Percentiles rank a stretch among this genome's conserved stretches.
These are phyloP conservation scores for Suhomyces anneliseae DNA, from an alignment of 1,139 yeast species.

Conservation along the genomic window DNA sequence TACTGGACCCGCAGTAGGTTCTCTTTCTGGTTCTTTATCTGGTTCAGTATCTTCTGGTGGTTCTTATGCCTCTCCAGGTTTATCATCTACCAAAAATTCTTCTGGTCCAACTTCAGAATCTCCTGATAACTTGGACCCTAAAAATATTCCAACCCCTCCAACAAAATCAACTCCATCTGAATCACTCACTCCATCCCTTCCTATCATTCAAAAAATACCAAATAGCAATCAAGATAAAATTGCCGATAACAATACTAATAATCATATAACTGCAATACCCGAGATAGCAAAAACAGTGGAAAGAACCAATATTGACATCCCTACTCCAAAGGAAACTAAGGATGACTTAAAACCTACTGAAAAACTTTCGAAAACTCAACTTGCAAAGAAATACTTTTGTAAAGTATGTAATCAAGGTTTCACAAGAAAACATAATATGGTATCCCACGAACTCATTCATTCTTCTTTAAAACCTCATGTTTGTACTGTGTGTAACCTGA, in stretches of 20 bases:
- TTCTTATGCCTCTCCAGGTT: not conserved
- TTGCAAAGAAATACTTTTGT: slow-evolving; percentile 45
- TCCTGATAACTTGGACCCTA: not conserved
- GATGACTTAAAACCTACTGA: not conserved
- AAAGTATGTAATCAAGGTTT: slow-evolving; percentile 61
- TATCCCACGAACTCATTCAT: slow-evolving; percentile 71
- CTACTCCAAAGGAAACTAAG: not conserved
- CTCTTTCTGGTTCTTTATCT: not conserved
- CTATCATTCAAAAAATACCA: too few relatives aligned
- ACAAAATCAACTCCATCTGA: too few relatives aligned
- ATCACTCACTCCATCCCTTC: too few relatives aligned
- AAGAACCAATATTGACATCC: not conserved
- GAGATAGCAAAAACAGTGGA: not conserved
- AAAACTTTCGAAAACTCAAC: not conserved
- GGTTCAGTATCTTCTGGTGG: not conserved
- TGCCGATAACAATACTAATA: too few relatives aligned
- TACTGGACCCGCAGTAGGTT: not conserved
- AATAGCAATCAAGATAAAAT: too few relatives aligned
- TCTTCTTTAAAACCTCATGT: slow-evolving; percentile 64
- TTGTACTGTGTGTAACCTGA: slow-evolving; percentile 62
- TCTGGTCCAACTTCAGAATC: not conserved
- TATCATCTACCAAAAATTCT: not conserved
- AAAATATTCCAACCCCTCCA: not conserved
- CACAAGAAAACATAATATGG: slow-evolving; percentile 72
- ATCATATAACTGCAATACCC: not conserved